Evolutionary conservation across 2,329 filamentous ascomycete species (phyloP).

Genomic region (Aspergillus tubingensis): DNA sequence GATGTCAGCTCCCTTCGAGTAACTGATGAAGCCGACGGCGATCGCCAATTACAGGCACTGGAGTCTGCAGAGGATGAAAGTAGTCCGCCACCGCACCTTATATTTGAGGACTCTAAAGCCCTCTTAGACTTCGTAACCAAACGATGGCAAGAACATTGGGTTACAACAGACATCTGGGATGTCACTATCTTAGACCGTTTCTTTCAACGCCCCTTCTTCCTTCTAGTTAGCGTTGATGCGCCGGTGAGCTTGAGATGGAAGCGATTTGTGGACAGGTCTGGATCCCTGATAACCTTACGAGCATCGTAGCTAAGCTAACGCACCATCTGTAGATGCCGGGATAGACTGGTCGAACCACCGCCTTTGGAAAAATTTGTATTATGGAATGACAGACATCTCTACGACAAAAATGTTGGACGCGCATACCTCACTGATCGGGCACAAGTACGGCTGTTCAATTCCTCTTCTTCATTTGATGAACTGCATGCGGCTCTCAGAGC

Average conservation of each 20-base stretch:
- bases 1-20: constrained; percentile 26
- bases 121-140: constrained; percentile 84
- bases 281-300: not conserved
- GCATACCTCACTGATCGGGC: constrained; percentile 78
- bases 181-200: constrained; percentile 74
- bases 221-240: constrained; percentile 88
- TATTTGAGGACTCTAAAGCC: constrained; percentile 65
- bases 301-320: not conserved
- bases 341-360: constrained; percentile 52
- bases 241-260: constrained; percentile 82
- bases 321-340: constrained; percentile 47
- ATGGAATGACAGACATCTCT: constrained; percentile 74
- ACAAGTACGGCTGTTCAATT: constrained; percentile 83
- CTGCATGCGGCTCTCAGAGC: constrained; percentile 72
- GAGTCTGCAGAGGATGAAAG: constrained; percentile 22
- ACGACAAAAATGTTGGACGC: constrained; percentile 63
- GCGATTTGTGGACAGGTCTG: constrained; percentile 68
- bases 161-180: constrained; percentile 79
- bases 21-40: constrained; percentile 29
- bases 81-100: constrained; percentile 23
- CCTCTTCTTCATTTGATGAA: constrained; percentile 68
- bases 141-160: constrained; percentile 80
- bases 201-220: constrained; percentile 81
- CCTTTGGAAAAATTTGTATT: constrained; percentile 61
- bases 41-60: constrained; percentile 30